phyloP scores from a whole-genome alignment of 2,329 filamentous ascomycete species.

The Epichloe coenophiala region DNA sequence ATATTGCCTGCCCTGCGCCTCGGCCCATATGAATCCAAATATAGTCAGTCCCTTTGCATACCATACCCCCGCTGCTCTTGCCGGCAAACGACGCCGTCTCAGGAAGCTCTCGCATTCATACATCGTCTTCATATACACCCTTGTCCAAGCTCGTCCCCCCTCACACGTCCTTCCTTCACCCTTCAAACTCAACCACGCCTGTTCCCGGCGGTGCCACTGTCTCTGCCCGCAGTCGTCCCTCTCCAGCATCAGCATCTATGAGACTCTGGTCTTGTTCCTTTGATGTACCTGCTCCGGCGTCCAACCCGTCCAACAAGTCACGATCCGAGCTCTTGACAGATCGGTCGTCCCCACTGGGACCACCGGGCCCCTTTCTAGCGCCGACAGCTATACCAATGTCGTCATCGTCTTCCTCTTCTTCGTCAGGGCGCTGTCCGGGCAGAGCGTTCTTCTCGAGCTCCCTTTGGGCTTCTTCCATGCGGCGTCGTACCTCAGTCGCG shows the following conservation, averaged over 20 bases:
- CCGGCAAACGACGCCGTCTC: not conserved
- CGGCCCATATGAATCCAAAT: not conserved
- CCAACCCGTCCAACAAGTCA: slow-evolving; percentile 60
- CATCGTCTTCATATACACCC: slow-evolving; percentile 6
- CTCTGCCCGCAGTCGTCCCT: slow-evolving; percentile 15
- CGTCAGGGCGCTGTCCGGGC: slow-evolving; percentile 49
- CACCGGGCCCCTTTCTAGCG: slow-evolving; percentile 21
- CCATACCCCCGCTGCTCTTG: not conserved
- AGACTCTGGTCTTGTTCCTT: slow-evolving; percentile 21
- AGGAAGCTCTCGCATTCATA: slow-evolving; percentile 3
- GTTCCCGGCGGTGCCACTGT: slow-evolving; percentile 17
- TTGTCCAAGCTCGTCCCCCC: not conserved
- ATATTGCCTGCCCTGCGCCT: not conserved
- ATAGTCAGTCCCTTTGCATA: not conserved
- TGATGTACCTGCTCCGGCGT: slow-evolving; percentile 49
- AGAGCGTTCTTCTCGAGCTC: slow-evolving; percentile 76
- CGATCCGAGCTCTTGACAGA: slow-evolving; percentile 54
- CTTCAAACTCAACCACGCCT: slow-evolving; percentile 30
- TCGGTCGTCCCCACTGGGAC: slow-evolving; percentile 39
- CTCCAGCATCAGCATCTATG: slow-evolving; percentile 19
- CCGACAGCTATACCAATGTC: slow-evolving; percentile 31
- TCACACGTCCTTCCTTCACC: slow-evolving; percentile 11
- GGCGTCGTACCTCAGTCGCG: slow-evolving; percentile 75
- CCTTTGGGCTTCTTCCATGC: slow-evolving; percentile 91
- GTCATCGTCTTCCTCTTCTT: slow-evolving; percentile 57